phyloP scores from a whole-genome alignment of 2,329 filamentous ascomycete species.

The Epichloe amarillans region DNA sequence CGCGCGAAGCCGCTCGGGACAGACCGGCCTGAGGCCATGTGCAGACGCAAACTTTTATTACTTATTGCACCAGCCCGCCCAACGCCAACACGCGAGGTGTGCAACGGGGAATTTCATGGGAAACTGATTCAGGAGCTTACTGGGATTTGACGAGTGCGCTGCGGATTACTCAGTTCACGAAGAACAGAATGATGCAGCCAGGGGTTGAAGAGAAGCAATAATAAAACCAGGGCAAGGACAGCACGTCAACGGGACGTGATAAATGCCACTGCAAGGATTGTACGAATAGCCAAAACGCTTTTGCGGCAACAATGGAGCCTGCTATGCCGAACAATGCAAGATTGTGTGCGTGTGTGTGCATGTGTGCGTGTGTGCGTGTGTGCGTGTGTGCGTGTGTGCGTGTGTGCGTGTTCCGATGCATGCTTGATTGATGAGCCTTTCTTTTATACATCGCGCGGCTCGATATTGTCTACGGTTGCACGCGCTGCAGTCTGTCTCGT shows the following conservation, averaged over 20 bases:
- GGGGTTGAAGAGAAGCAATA: neutral
- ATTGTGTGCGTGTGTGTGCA: neutral
- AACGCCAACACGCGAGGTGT: neutral
- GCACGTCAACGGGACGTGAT: neutral
- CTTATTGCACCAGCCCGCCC: neutral
- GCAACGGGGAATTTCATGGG: no score
- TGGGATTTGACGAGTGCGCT: neutral
- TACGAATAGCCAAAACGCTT: neutral
- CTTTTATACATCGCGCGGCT: neutral
- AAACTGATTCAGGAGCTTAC: neutral
- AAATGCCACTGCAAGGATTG: neutral
- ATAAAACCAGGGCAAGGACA: neutral
- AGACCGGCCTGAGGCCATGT: no score
- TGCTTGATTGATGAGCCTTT: neutral
- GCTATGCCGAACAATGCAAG: neutral
- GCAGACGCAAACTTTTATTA: no score
- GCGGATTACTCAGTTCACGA: neutral
- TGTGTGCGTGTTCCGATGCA: neutral
- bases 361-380: neutral
- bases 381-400: neutral
- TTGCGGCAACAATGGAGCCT: neutral
- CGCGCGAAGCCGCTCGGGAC: no score
- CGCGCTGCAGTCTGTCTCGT: neutral
- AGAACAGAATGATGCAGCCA: neutral
- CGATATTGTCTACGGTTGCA: neutral